Evolutionary conservation across 345 rosid species (phyloP).

Genomic region (Lumnitzera littorea): DNA sequence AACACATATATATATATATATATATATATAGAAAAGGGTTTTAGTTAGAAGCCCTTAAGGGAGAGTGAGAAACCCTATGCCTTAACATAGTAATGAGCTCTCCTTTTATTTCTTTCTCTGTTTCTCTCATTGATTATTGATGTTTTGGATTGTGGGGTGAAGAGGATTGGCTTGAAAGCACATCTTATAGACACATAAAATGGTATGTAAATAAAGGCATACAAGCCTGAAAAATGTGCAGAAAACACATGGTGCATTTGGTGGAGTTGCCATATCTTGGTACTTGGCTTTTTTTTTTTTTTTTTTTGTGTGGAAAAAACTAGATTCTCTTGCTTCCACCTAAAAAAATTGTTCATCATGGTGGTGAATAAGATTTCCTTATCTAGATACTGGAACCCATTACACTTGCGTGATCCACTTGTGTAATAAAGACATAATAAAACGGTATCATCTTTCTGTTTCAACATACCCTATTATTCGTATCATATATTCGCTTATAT

Average conservation of each 20-base stretch:
- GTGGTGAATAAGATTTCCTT: no score
- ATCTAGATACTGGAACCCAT: no score
- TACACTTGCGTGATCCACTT: no score
- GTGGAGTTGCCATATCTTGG: slow-evolving; percentile 11
- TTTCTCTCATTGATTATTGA: slow-evolving; percentile 6
- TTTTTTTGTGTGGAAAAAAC: neutral
- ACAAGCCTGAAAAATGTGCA: no score
- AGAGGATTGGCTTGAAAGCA: neutral
- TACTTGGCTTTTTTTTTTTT: neutral
- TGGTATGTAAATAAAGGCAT: neutral
- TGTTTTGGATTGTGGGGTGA: neutral
- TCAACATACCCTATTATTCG: no score
- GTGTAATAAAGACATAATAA: no score
- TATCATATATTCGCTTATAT: no score
- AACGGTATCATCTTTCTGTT: no score
- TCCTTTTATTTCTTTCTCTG: neutral
- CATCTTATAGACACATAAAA: slow-evolving; percentile 6
- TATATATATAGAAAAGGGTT: neutral
- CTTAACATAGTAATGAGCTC: slow-evolving; percentile 7
- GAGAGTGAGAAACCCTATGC: slow-evolving; percentile 25
- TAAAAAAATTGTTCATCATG: neutral
- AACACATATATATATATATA: no score
- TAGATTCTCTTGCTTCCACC: slow-evolving; percentile 4
- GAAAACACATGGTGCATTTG: no score
- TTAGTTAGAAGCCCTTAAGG: slow-evolving; percentile 30